A percentile compares a stretch with the other conserved stretches of the same genome.
Evolutionary conservation across 176 grass and related monocot genomes (phyloP).

Genomic region (Carex kokanica): DNA sequence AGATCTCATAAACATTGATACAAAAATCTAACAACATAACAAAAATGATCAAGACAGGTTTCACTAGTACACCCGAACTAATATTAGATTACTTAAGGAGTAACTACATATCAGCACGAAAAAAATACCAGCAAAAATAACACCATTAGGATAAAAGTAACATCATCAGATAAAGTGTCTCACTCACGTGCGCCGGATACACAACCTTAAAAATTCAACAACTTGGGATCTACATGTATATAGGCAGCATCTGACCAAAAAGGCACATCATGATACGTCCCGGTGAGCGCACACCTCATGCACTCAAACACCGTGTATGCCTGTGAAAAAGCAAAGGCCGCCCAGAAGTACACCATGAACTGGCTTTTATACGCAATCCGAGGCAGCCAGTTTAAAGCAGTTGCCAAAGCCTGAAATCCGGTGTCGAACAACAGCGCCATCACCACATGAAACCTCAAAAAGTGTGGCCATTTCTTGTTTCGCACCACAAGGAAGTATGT

Average conservation of each 20-base stretch:
- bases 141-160: background rate
- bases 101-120: background rate
- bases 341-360: slow-evolving; percentile 68
- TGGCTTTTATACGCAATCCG: slow-evolving; percentile 57
- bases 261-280: slow-evolving; percentile 75
- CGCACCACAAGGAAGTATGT: slow-evolving; percentile 77
- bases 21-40: background rate
- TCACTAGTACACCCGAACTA: background rate
- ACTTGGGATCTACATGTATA: slow-evolving; percentile 75
- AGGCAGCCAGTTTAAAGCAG: slow-evolving; percentile 83
- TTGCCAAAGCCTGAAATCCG: slow-evolving; percentile 63
- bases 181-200: background rate
- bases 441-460: slow-evolving; percentile 85
- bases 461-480: slow-evolving; percentile 77
- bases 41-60: background rate
- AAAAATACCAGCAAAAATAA: background rate
- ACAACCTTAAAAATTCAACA: slow-evolving; percentile 46
- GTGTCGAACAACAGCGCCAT: slow-evolving; percentile 85
- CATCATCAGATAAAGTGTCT: background rate
- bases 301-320: slow-evolving; percentile 78
- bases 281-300: slow-evolving; percentile 64
- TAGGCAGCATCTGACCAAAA: slow-evolving; percentile 79
- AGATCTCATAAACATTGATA: background rate
- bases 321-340: slow-evolving; percentile 60
- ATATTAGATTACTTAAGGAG: background rate